Percentiles rank a stretch among this genome's conserved stretches.
phyloP scores from a whole-genome alignment of 306 rosid species.

The Adenanthera pavonina region DNA sequence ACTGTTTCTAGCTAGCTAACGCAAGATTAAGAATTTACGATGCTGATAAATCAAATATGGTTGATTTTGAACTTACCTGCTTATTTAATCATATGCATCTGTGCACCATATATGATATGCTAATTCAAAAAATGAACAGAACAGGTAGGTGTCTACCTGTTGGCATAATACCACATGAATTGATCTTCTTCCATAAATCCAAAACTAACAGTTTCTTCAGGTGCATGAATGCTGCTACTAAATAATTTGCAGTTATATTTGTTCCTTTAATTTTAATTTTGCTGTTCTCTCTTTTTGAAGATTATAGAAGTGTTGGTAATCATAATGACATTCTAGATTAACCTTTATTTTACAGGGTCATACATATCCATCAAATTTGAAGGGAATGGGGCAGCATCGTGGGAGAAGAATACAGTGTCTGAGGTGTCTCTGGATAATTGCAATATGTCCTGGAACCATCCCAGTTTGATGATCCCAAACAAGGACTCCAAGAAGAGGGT shows the following conservation, averaged over 20 bases:
- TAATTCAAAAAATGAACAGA: not conserved
- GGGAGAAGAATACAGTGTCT: conserved; percentile 81
- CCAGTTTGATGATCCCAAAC: conserved; percentile 36
- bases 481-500: conserved; percentile 67
- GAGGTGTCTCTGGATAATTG: conserved; percentile 73
- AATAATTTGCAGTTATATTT: not conserved
- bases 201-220: not conserved
- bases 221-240: not conserved
- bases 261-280: not conserved
- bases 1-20: not conserved
- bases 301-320: conserved; percentile 1
- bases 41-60: not conserved
- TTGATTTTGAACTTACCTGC: not conserved
- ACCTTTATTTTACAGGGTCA: conserved; percentile 57
- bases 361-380: conserved; percentile 96
- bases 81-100: not conserved
- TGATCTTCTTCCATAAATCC: not conserved
- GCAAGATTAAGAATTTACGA: not conserved
- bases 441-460: conserved; percentile 64
- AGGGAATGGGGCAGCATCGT: conserved; percentile 84
- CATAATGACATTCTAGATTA: conserved; percentile 34
- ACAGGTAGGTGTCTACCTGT: not conserved
- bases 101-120: not conserved
- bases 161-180: not conserved
- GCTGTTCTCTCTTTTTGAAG: not conserved